Percentiles rank a stretch among this genome's conserved stretches.
phyloP scores from a whole-genome alignment of 257 asterid genomes.

The Nemophila menziesii region DNA sequence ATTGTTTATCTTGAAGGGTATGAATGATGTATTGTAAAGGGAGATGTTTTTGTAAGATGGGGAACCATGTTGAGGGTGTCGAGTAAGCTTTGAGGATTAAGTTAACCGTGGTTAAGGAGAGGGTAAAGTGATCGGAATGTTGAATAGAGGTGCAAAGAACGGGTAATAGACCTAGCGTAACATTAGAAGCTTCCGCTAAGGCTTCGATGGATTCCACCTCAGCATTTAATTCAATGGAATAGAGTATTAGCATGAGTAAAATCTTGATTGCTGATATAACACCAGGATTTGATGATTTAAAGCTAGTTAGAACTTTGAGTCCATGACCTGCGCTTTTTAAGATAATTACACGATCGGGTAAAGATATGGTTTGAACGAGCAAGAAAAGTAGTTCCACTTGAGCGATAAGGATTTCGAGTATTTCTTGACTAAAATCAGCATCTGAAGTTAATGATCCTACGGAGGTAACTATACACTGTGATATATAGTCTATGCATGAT shows the following conservation, averaged over 20 bases:
- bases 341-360: slow-evolving; percentile 29
- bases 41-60: slow-evolving; percentile 60
- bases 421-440: slow-evolving; percentile 33
- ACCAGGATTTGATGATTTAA: slow-evolving; percentile 28
- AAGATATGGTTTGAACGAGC: slow-evolving; percentile 31
- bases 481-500: slow-evolving; percentile 46
- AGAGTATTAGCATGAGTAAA: slow-evolving; percentile 57
- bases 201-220: slow-evolving; percentile 26
- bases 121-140: slow-evolving; percentile 38
- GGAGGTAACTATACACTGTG: slow-evolving; percentile 47
- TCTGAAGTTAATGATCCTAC: slow-evolving; percentile 38
- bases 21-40: slow-evolving; percentile 50
- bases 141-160: slow-evolving; percentile 61
- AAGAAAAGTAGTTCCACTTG: slow-evolving; percentile 66
- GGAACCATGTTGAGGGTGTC: slow-evolving; percentile 64
- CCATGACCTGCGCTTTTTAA: slow-evolving; percentile 58
- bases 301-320: slow-evolving; percentile 53
- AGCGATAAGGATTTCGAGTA: slow-evolving; percentile 51
- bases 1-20: slow-evolving; percentile 47
- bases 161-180: slow-evolving; percentile 60
- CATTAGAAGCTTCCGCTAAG: slow-evolving; percentile 44
- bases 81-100: slow-evolving; percentile 56
- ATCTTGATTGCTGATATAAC: slow-evolving; percentile 29
- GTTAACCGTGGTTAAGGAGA: slow-evolving; percentile 58
- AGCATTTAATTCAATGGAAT: slow-evolving; percentile 31